Base-by-base conservation (phyloP, 139 green algal species). In the Chlamydomonas urium region DNA sequence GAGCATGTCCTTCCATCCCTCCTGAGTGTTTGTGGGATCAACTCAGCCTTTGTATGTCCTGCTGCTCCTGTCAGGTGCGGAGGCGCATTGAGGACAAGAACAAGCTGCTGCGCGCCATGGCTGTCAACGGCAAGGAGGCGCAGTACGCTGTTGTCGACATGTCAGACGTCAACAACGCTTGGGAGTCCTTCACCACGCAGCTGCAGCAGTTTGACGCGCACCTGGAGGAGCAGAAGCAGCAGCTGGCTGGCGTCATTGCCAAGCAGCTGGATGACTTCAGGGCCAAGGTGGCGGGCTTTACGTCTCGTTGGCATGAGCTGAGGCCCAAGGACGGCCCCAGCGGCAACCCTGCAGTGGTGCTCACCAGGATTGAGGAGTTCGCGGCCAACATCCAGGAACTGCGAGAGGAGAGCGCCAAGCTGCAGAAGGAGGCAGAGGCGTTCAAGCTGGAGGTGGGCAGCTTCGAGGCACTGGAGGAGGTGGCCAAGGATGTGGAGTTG, bases 31-130 rank as follows among this genome's bases (percentile, higher is more conserved):
- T n/a, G n/a, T n/a, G n/a, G n/a, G n/a, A n/a, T n/a, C n/a, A n/a
- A n/a, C n/a, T n/a, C n/a, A n/a, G n/a, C n/a, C n/a, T n/a, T n/a
- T n/a, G n/a, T n/a, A n/a, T n/a, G n/a, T n/a, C n/a, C n/a, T n/a
- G n/a, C n/a, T n/a, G n/a, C n/a, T n/a, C n/a, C n/a, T n/a, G n/a
- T 66, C 72, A 77, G 66, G 63, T 90, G 48, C 83, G 86, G 21
- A 73, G 83, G 19, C 81, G 85, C 45, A 81, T 92, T 26, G 87
- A 91, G 29, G 88, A 94, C 66, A 92, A 92, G 74, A 89, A 90
- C 77, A 82, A 89, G 73, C 80, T 94, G 65, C 76, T 90, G 69
- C 75, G 80, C 0, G 66, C 84, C 42, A 82, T 87, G 76, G 81
- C 76, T 6, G 69, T 57, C 34, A 69, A 50, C 28, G 72, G 72